phyloP scores from a whole-genome alignment of 495 filamentous ascomycete species.

The Annulohypoxylon moriforme region DNA sequence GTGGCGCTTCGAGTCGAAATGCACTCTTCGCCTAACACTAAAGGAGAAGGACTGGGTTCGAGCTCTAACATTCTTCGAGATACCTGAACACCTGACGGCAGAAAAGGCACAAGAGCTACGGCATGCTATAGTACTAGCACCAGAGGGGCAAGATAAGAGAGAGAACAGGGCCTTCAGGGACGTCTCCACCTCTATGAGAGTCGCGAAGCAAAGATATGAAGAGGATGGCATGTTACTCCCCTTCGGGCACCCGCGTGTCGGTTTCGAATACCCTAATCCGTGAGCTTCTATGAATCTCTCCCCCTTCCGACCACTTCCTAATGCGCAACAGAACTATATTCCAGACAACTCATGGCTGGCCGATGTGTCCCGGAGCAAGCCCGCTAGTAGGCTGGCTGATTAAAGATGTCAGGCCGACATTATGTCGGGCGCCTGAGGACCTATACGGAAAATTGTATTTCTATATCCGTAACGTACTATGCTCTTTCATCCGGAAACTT shows the following conservation, averaged over 20 bases:
- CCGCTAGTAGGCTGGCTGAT: conserved; percentile 44
- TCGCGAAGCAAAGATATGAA: conserved; percentile 44
- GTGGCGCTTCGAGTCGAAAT: conserved; percentile 34
- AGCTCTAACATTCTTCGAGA: neutral
- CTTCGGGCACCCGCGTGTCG: conserved; percentile 47
- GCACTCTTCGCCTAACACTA: conserved; percentile 22
- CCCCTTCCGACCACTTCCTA: neutral
- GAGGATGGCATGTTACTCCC: conserved; percentile 53
- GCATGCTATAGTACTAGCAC: conserved; percentile 24
- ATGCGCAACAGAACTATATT: conserved; percentile 16
- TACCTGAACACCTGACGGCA: neutral
- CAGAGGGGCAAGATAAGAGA: conserved; percentile 36
- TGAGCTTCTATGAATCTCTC: conserved; percentile 19
- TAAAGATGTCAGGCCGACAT: conserved; percentile 38
- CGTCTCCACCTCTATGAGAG: conserved; percentile 31
- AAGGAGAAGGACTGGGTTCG: conserved; percentile 19
- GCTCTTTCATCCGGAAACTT: conserved; percentile 1
- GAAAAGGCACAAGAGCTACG: conserved; percentile 24
- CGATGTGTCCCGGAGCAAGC: neutral
- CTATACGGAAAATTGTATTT: conserved; percentile 50
- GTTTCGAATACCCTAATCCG: conserved; percentile 48
- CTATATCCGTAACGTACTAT: conserved; percentile 33
- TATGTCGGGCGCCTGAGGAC: conserved; percentile 26
- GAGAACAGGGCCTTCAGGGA: conserved; percentile 25
- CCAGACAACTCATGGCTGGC: conserved; percentile 1